phyloP scores from a whole-genome alignment of 192 early-diverging fungal genomes.

The Podila clonocystis region DNA sequence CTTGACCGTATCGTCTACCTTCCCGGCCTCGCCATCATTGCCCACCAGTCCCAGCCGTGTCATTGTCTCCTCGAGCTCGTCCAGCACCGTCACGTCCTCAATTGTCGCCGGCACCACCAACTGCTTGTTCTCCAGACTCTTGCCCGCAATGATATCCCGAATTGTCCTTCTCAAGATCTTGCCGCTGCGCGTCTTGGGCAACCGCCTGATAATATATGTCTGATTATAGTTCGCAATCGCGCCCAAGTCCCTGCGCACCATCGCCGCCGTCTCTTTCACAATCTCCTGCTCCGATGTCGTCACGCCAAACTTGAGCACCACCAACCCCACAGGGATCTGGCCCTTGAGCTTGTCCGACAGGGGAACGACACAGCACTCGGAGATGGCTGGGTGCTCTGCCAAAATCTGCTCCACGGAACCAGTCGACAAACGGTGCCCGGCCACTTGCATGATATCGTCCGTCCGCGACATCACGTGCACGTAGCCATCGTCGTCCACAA shows the following conservation, averaged over 20 bases:
- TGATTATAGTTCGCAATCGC: slow-evolving; percentile 85
- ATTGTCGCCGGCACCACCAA: slow-evolving; percentile 78
- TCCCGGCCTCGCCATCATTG: slow-evolving; percentile 49
- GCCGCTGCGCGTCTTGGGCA: slow-evolving; percentile 89
- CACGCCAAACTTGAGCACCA: slow-evolving; percentile 58
- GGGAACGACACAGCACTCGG: slow-evolving; percentile 77
- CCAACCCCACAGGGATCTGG: slow-evolving; percentile 71
- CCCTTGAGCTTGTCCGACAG: slow-evolving; percentile 75
- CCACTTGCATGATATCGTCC: slow-evolving; percentile 88
- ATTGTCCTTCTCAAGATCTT: slow-evolving; percentile 86
- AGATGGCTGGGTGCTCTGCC: slow-evolving; percentile 67
- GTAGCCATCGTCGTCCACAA: slow-evolving; percentile 79
- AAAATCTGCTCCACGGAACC: slow-evolving; percentile 84
- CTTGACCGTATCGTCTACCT: slow-evolving; percentile 47
- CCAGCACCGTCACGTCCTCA: slow-evolving; percentile 73
- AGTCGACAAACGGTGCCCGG: slow-evolving; percentile 85
- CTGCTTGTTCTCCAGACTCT: slow-evolving; percentile 54
- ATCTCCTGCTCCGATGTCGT: slow-evolving; percentile 14
- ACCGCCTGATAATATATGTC: slow-evolving; percentile 70
- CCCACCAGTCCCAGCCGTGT: slow-evolving; percentile 24
- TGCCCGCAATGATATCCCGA: slow-evolving; percentile 75
- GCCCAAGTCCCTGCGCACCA: slow-evolving; percentile 76
- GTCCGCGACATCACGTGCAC: slow-evolving; percentile 77
- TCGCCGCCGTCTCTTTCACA: slow-evolving; percentile 63
- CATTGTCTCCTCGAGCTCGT: slow-evolving; percentile 55